Percentiles rank a stretch among this genome's conserved stretches.
These are phyloP conservation scores for Fusarium beomiforme DNA, from an alignment of 2,329 filamentous ascomycete species.

Conservation along the genomic window DNA sequence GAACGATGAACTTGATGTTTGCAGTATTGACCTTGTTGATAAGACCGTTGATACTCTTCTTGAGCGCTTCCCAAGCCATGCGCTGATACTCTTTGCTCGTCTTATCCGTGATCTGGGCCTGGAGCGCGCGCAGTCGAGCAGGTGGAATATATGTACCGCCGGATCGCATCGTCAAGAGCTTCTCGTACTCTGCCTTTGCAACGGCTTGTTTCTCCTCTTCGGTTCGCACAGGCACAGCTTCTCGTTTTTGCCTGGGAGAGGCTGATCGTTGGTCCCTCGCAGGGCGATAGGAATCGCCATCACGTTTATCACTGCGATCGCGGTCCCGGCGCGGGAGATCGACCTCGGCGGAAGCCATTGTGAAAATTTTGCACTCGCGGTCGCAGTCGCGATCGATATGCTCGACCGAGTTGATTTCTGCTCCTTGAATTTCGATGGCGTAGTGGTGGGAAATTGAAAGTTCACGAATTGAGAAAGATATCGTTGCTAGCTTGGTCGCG, in stretches of 20 bases:
- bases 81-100: conserved; percentile 96
- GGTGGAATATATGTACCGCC: conserved; percentile 97
- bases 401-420: background rate
- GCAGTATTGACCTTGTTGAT: conserved; percentile 99
- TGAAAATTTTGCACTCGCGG: conserved; percentile 1
- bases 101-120: conserved; percentile 97
- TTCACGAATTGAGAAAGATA: conserved; percentile 23
- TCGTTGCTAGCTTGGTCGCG: conserved; percentile 26
- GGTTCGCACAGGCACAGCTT: conserved; percentile 58
- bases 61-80: conserved; percentile 98
- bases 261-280: conserved; percentile 42
- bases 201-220: conserved; percentile 88
- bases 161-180: conserved; percentile 89
- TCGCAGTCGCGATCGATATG: background rate
- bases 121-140: conserved; percentile 86
- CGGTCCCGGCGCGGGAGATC: conserved; percentile 53
- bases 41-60: conserved; percentile 97
- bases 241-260: conserved; percentile 47
- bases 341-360: conserved; percentile 59
- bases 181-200: conserved; percentile 93
- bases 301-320: conserved; percentile 49
- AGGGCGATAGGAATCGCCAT: conserved; percentile 64
- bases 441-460: conserved; percentile 9
- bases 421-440: conserved; percentile 18
- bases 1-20: conserved; percentile 98